Evolutionary conservation across 768 basidiomycete species (phyloP).

Genomic region (Leccinum subtestaceum): DNA sequence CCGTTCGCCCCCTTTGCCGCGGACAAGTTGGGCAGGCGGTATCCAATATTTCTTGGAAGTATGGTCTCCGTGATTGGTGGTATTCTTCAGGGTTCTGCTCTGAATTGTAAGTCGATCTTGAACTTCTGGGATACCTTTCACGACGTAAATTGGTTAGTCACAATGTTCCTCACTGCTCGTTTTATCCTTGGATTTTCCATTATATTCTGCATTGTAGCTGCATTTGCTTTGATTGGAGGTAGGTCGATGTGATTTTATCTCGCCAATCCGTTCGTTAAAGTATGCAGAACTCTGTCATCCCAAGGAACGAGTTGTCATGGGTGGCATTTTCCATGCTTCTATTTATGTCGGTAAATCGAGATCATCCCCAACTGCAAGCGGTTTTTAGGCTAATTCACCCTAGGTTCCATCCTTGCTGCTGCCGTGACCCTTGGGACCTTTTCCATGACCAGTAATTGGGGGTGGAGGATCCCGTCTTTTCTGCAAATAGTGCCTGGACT

Average conservation of each 20-base stretch:
- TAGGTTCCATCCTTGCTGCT: not conserved
- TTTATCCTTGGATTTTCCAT: not conserved
- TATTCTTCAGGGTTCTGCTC: not conserved
- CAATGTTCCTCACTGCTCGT: not conserved
- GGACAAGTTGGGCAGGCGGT: not conserved
- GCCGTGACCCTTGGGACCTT: not conserved
- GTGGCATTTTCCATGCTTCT: not conserved
- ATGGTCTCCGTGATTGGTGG: not conserved
- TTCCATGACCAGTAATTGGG: not conserved
- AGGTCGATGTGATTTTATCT: not conserved
- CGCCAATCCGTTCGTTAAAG: not conserved
- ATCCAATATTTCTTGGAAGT: not conserved
- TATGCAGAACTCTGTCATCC: not conserved
- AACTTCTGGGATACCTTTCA: not conserved
- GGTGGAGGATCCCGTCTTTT: not conserved
- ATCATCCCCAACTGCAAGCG: not conserved
- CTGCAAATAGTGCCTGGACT: not conserved
- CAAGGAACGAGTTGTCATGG: not conserved
- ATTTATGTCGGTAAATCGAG: not conserved
- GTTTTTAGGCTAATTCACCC: not conserved
- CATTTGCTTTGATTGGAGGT: not conserved
- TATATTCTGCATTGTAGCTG: not conserved
- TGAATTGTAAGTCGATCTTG: not conserved
- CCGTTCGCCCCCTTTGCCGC: not conserved
- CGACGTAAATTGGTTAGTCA: not conserved